These are phyloP conservation scores for Lachnellula arida DNA, from an alignment of 2,329 filamentous ascomycete species.

Conservation along the genomic window DNA sequence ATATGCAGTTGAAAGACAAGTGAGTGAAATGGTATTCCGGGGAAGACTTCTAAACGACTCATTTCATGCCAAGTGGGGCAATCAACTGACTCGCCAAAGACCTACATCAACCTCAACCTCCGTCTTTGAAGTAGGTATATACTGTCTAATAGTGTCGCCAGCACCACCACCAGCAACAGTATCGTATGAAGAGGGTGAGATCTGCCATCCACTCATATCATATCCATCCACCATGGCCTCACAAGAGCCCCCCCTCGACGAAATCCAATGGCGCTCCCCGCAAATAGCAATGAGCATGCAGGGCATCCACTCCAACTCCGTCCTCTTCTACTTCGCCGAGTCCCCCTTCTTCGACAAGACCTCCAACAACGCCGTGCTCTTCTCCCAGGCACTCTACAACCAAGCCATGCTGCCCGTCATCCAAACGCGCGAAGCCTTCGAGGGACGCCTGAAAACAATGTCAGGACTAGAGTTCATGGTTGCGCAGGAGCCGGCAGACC, in stretches of 20 bases:
- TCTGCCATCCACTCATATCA: not conserved
- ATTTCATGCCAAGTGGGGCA: no score
- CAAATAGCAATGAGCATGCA: slow-evolving; percentile 43
- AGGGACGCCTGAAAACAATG: slow-evolving; percentile 59
- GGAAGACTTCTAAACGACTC: no score
- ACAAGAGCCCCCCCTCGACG: slow-evolving; percentile 54
- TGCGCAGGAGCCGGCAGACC: slow-evolving; percentile 59
- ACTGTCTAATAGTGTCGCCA: no score
- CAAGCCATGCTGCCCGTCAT: slow-evolving; percentile 52
- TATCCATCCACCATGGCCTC: slow-evolving; percentile 36
- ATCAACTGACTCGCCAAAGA: no score
- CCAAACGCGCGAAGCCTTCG: slow-evolving; percentile 58
- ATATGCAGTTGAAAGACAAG: no score
- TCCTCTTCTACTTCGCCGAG: slow-evolving; percentile 63
- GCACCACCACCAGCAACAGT: no score
- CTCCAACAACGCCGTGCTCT: slow-evolving; percentile 62
- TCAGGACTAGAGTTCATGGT: slow-evolving; percentile 63
- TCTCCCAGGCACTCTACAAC: slow-evolving; percentile 59
- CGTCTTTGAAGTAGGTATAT: no score
- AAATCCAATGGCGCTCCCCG: slow-evolving; percentile 62
- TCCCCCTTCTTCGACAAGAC: slow-evolving; percentile 65
- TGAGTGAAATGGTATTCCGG: no score
- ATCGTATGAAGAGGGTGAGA: not conserved
- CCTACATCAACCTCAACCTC: no score
- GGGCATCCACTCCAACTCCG: slow-evolving; percentile 55